Base-by-base conservation (phyloP, 192 early-diverging fungal genomes). In the Chytriomyces hyalinus region DNA sequence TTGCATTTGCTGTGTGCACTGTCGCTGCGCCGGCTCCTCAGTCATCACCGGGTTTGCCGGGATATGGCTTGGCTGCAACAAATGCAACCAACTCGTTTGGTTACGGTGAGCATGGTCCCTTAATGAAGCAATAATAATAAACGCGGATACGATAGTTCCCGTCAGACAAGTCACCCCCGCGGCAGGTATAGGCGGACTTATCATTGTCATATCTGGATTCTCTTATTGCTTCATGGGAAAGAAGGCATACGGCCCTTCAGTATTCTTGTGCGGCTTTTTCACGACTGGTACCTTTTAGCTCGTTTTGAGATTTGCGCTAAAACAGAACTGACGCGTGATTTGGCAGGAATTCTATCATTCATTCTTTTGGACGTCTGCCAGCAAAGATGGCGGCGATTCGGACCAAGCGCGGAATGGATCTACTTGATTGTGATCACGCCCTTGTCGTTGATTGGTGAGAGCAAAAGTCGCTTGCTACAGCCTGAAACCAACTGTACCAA, bases 221-320 rank as follows among this genome's bases (percentile, higher is more conserved):
- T n/a, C 61, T 2, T 78, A 49, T 26, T 72, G 69, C 17, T 78
- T 70, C 62, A 69, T 63, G 28, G 77, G 77, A 59, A 78, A 70
- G 49, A 50, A 61, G 26, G 67, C 69, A 43, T 78, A 26, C 65
- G 48, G 71, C 5, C 77, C 77, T 6, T 49, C 61, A 4, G 20
- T 78, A 13, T 78, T 72, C 50, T 64, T 70, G 8, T 61, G 53
- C 24, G 77, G 77, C 48, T 72, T 78, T 61, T 78, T 78, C 26
- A 61, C 57, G 6, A 28, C 61, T 7, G 67, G 76, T 78, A 6
- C 9, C 24, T 26, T 28, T 26, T 26, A 26, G 24, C 50, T 36
- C 6, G 46, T 20, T 22, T 53, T 17, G 17, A 61, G 20, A 4
- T 76, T 76, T 2, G 3, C 63, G 11, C 63, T 15, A 65, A 65